A percentile compares a stretch with the other conserved stretches of the same genome.
Conservation (phyloP, 2,329 filamentous ascomycete species). For the Curvularia sp. region DNA sequence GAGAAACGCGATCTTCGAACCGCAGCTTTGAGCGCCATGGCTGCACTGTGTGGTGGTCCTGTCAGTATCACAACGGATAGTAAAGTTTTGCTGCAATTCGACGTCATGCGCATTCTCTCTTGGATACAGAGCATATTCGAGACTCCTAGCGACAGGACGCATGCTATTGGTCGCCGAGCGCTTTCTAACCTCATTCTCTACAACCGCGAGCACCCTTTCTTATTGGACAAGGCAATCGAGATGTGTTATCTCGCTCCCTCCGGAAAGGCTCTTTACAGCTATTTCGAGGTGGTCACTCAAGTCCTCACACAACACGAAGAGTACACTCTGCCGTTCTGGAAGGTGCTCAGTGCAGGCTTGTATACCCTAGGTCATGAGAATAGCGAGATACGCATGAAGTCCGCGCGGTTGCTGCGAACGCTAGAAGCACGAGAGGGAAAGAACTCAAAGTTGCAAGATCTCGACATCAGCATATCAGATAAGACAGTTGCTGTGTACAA, state of each 20-base stretch:
- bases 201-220: conserved; percentile 83
- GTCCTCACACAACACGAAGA: conserved; percentile 84
- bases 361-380: conserved; percentile 94
- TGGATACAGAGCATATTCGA: conserved; percentile 98
- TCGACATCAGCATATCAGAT: conserved; percentile 97
- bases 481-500: conserved; percentile 99
- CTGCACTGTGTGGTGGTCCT: conserved; percentile 82
- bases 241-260: conserved; percentile 86
- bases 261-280: conserved; percentile 87
- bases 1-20: conserved; percentile 92
- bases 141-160: conserved; percentile 88
- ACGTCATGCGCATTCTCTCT: conserved; percentile 87
- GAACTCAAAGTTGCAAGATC: conserved; percentile 92
- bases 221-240: conserved; percentile 88
- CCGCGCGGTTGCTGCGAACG: conserved; percentile 77
- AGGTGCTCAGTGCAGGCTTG: conserved; percentile 82
- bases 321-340: conserved; percentile 88
- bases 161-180: conserved; percentile 85
- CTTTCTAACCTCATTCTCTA: conserved; percentile 88
- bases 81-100: conserved; percentile 86
- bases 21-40: conserved; percentile 94
- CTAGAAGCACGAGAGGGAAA: conserved; percentile 84
- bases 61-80: conserved; percentile 89
- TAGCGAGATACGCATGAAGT: conserved; percentile 86
- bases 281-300: conserved; percentile 90